phyloP scores from a whole-genome alignment of 106 monocot genomes.

The Allium sativum region DNA sequence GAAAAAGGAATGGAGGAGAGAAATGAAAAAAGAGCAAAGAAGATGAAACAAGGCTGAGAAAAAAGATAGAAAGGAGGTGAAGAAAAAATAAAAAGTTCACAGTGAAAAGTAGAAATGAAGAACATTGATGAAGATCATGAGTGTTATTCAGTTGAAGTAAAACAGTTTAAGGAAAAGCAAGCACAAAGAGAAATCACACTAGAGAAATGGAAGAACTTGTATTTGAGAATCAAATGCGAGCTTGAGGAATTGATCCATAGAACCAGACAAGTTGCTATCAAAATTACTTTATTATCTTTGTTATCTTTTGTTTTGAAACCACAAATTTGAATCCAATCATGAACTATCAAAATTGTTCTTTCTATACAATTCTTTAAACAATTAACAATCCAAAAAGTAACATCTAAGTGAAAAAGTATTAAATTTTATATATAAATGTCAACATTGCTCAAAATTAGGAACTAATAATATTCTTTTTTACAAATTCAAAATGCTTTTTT shows the following conservation, averaged over 20 bases:
- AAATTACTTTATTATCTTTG: too few species aligned
- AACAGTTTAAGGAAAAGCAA: conserved; percentile 56
- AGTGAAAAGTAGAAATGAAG: conserved; percentile 20
- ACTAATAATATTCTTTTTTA: too few species aligned
- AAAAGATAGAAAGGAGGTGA: conserved; percentile 24
- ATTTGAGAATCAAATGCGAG: conserved; percentile 77
- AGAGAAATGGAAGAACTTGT: conserved; percentile 90
- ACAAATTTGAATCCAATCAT: too few species aligned
- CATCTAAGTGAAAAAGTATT: too few species aligned
- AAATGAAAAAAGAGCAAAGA: conserved; percentile 34
- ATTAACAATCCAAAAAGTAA: too few species aligned
- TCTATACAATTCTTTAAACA: too few species aligned
- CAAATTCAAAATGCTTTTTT: too few species aligned
- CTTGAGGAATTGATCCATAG: conserved; percentile 70
- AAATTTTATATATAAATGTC: too few species aligned
- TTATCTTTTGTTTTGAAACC: too few species aligned
- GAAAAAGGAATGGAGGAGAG: conserved; percentile 28
- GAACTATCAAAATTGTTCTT: too few species aligned
- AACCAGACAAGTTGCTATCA: conserved; percentile 53
- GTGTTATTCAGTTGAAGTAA: too few species aligned
- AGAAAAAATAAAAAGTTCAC: conserved; percentile 11
- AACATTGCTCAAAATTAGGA: too few species aligned
- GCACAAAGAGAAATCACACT: conserved; percentile 35
- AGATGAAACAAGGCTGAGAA: conserved; percentile 63
- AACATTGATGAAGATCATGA: conserved; percentile 2